Percentiles rank a stretch among this genome's conserved stretches.
Evolutionary conservation across 257 asterid genomes (phyloP).

Genomic region (Henckelia pumila): DNA sequence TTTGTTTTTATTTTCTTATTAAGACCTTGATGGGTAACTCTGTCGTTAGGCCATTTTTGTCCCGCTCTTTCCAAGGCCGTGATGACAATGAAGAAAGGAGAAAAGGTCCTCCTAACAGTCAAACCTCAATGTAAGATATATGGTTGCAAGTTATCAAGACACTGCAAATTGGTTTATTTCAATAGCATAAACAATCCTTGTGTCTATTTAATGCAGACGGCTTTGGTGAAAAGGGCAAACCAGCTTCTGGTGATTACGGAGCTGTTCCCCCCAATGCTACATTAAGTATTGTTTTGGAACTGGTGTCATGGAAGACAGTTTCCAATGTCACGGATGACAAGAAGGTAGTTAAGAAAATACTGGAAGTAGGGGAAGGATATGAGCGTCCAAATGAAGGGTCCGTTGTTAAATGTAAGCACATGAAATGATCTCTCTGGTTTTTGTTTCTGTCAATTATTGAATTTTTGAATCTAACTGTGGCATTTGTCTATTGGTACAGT

Average conservation of each 20-base stretch:
- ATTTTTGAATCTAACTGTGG: neutral
- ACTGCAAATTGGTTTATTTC: neutral
- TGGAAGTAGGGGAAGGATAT: conserved; percentile 68
- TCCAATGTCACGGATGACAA: conserved; percentile 61
- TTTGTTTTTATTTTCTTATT: neutral
- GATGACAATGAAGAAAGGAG: conserved; percentile 80
- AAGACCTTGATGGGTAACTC: neutral
- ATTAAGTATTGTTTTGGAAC: conserved; percentile 43
- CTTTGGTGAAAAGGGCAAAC: conserved; percentile 64
- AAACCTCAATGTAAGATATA: conserved; percentile 64
- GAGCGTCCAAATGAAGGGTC: conserved; percentile 73
- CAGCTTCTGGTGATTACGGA: conserved; percentile 46
- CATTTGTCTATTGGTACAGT: conserved; percentile 33
- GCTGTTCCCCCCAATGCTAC: conserved; percentile 60
- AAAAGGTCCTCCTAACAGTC: conserved; percentile 59
- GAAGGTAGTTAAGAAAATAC: conserved; percentile 61
- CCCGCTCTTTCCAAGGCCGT: conserved; percentile 71
- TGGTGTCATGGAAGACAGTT: conserved; percentile 65
- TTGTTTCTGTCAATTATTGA: neutral
- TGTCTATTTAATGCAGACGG: conserved; percentile 42
- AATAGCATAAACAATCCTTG: neutral
- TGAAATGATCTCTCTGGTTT: neutral
- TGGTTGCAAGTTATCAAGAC: neutral
- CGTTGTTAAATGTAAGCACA: conserved; percentile 48
- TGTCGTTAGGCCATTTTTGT: conserved; percentile 50